phyloP scores from a whole-genome alignment of 2,329 filamentous ascomycete species.

The Fusarium xylarioides region DNA sequence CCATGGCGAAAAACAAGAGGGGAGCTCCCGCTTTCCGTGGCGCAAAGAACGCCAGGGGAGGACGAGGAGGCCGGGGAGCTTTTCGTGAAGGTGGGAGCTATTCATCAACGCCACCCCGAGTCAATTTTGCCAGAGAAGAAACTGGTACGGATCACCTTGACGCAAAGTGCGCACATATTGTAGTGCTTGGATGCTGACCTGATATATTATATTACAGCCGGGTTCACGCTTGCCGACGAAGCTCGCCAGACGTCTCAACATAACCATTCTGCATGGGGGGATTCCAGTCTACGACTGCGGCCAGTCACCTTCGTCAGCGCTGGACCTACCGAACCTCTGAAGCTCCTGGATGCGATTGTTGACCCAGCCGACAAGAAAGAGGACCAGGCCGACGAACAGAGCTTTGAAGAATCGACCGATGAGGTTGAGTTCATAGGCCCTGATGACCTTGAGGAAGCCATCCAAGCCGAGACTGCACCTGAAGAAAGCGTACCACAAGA shows the following conservation, averaged over 20 bases:
- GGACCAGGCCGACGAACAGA: background rate
- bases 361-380: conserved; percentile 8
- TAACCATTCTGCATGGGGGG: conserved; percentile 52
- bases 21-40: conserved; percentile 32
- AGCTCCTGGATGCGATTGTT: conserved; percentile 48
- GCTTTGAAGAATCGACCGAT: background rate
- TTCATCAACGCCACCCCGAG: background rate
- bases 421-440: conserved; percentile 27
- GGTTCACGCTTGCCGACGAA: conserved; percentile 54
- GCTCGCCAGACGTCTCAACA: conserved; percentile 60
- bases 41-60: conserved; percentile 29
- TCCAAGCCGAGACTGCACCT: conserved; percentile 12
- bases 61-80: conserved; percentile 23
- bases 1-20: conserved; percentile 41
- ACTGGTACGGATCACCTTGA: conserved; percentile 17
- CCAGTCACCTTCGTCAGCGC: conserved; percentile 64
- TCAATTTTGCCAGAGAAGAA: conserved; percentile 15
- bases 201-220: conserved; percentile 24
- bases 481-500: background rate
- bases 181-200: background rate
- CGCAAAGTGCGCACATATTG: background rate
- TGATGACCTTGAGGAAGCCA: conserved; percentile 33
- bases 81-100: conserved; percentile 21
- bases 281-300: conserved; percentile 56
- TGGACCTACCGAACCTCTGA: conserved; percentile 61